phyloP scores from a whole-genome alignment of 2,329 filamentous ascomycete species.

The Ophiosphaerella herpotricha region DNA sequence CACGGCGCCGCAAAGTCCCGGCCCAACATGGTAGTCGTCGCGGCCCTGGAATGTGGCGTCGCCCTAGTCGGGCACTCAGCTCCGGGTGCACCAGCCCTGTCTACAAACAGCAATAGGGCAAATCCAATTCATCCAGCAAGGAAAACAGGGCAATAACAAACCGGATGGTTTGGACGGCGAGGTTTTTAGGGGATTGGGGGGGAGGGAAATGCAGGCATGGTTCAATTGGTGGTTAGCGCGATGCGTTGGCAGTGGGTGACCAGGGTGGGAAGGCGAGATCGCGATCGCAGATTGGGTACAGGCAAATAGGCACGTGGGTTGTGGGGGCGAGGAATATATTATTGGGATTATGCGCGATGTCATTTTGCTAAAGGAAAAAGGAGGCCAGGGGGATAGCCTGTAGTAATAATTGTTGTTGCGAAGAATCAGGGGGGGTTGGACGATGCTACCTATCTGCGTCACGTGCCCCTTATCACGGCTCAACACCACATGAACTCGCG shows the following conservation, averaged over 20 bases:
- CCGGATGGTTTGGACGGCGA: slow-evolving; percentile 4
- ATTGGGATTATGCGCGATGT: background rate
- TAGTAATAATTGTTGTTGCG: too few species aligned
- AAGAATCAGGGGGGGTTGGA: too few species aligned
- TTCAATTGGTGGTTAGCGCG: slow-evolving; percentile 10
- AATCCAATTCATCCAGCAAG: too few species aligned
- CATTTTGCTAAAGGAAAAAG: too few species aligned
- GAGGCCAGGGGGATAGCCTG: too few species aligned
- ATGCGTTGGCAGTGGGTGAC: slow-evolving; percentile 16
- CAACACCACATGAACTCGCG: too few species aligned
- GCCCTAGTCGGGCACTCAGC: background rate
- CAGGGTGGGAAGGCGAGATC: slow-evolving; percentile 6
- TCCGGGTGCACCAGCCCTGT: background rate
- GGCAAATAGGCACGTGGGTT: too few species aligned
- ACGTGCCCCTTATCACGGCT: slow-evolving; percentile 4
- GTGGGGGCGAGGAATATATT: background rate
- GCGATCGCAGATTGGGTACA: slow-evolving; percentile 3
- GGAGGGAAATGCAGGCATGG: slow-evolving; percentile 8
- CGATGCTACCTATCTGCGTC: background rate
- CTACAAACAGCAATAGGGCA: too few species aligned
- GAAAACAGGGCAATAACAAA: background rate
- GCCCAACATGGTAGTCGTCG: too few species aligned
- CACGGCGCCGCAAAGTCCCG: too few species aligned
- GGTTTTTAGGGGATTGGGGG: slow-evolving; percentile 10
- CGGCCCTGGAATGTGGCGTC: too few species aligned